A percentile compares a stretch with the other conserved stretches of the same genome.
Evolutionary conservation across 2,329 filamentous ascomycete species (phyloP).

Genomic region (Seiridium cupressi): DNA sequence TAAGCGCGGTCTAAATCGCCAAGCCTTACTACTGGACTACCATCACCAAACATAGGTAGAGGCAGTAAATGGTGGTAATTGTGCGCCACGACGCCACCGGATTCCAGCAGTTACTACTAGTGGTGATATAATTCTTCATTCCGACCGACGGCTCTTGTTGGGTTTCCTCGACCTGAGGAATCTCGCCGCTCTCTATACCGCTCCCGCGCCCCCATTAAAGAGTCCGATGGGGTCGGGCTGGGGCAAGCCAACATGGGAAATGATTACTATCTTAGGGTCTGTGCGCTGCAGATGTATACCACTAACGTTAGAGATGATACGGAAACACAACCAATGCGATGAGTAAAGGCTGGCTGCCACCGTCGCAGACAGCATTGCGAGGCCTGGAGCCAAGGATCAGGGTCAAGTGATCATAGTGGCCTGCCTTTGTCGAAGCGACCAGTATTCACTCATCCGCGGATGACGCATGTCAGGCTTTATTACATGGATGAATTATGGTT

Average conservation of each 20-base stretch:
- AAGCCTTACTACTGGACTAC: no score
- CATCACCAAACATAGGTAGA: no score
- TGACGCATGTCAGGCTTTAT: background rate
- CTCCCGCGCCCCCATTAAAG: background rate
- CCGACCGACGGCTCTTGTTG: background rate
- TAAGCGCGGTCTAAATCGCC: background rate
- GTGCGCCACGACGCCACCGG: background rate
- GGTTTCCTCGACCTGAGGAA: background rate
- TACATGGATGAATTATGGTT: conserved; percentile 2
- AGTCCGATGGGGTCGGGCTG: no score
- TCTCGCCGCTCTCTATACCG: no score
- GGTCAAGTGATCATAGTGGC: background rate
- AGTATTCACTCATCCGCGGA: background rate
- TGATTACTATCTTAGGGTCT: background rate
- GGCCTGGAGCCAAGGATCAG: background rate
- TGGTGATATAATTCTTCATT: background rate
- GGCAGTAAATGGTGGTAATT: background rate
- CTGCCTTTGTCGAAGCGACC: background rate
- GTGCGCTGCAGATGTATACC: background rate
- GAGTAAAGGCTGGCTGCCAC: background rate
- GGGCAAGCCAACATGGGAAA: background rate
- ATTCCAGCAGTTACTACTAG: background rate
- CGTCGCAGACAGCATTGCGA: background rate
- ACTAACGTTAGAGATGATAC: background rate
- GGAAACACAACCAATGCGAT: background rate